phyloP scores from a whole-genome alignment of 2,329 filamentous ascomycete genomes.

The Alternaria novae-zelandiae region DNA sequence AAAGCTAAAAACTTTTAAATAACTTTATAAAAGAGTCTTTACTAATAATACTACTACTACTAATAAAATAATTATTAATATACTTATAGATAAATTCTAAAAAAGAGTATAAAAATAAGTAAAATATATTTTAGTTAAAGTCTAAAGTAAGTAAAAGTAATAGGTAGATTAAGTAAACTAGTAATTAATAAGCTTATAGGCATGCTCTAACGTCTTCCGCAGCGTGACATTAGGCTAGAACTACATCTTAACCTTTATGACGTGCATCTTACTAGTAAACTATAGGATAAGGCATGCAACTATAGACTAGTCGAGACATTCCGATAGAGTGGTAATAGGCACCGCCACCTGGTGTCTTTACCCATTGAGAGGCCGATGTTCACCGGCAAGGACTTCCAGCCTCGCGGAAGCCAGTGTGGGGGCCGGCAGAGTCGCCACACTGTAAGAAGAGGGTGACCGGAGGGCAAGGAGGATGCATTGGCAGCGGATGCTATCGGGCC shows the following conservation, averaged over 20 bases:
- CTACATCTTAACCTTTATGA: background rate
- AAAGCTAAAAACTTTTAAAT: no score
- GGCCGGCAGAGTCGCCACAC: background rate
- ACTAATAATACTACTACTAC: no score
- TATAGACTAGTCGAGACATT: background rate
- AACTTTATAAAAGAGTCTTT: no score
- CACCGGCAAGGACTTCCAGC: background rate
- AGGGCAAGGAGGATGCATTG: background rate
- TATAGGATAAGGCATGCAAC: background rate
- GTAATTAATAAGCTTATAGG: no score
- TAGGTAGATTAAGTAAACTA: no score
- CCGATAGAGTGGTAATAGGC: background rate
- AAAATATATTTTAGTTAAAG: no score
- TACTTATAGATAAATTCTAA: no score
- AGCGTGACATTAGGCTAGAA: no score
- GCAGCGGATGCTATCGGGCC: conserved; percentile 7
- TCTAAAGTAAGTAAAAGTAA: no score
- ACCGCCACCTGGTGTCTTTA: background rate
- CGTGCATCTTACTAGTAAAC: background rate
- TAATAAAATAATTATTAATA: no score
- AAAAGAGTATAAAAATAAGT: no score
- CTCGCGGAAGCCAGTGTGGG: background rate
- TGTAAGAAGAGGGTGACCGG: background rate
- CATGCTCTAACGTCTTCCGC: no score
- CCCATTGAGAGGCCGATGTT: background rate